Evolutionary conservation across 768 basidiomycete genomes (phyloP).

Genomic region (Pisolithus marmoratus): DNA sequence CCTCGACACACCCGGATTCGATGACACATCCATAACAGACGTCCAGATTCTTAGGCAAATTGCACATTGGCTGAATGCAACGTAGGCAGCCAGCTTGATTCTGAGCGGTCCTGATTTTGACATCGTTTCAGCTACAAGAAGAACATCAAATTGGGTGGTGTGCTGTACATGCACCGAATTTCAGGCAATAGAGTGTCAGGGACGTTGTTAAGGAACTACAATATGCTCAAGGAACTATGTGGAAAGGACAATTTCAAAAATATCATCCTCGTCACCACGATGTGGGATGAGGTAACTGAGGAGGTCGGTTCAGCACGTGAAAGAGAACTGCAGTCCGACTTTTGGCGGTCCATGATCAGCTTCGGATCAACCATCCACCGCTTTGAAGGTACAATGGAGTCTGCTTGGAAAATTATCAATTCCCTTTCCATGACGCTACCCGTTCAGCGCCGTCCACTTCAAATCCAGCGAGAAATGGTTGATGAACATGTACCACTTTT

Average conservation of each 20-base stretch:
- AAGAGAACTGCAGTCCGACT: background rate
- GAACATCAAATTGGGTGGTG: constrained; percentile 22
- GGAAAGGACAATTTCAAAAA: background rate
- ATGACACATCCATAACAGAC: constrained; percentile 20
- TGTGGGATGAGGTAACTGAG: background rate
- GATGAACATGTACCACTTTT: background rate
- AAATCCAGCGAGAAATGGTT: background rate
- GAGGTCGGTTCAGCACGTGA: background rate
- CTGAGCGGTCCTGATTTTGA: no score
- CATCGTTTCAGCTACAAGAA: constrained; percentile 17
- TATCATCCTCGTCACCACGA: background rate
- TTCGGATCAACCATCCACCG: constrained; percentile 22
- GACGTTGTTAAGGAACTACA: background rate
- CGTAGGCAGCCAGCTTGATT: constrained; percentile 9
- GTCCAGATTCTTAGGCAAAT: constrained; percentile 21
- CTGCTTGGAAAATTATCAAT: constrained; percentile 26
- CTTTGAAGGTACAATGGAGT: constrained; percentile 13
- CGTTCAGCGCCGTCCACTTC: background rate
- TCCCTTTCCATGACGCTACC: background rate
- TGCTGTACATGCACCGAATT: constrained; percentile 29
- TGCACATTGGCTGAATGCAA: constrained; percentile 1
- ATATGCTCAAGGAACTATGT: background rate
- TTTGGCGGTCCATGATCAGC: background rate
- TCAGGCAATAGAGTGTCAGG: background rate
- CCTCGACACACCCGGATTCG: constrained; percentile 18